Evolutionary conservation across 495 filamentous ascomycete genomes (phyloP).

Genomic region (Astrothelium macrocarpum): DNA sequence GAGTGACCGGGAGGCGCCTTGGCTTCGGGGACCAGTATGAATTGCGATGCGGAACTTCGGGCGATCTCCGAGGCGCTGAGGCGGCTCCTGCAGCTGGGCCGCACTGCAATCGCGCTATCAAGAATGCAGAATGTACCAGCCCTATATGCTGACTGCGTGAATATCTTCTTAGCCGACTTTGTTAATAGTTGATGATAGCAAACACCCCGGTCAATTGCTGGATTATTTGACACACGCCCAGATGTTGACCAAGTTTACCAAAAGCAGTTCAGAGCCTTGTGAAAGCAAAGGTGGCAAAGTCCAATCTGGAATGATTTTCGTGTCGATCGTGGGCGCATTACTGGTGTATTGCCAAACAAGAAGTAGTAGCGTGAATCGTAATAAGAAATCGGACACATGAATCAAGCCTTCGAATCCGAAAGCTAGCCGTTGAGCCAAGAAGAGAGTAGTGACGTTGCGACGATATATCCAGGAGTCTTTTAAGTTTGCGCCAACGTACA

Average conservation of each 20-base stretch:
- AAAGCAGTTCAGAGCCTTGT: not conserved
- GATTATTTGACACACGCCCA: not conserved
- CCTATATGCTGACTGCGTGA: not conserved
- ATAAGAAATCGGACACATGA: slow-evolving; percentile 14
- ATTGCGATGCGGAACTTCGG: too few relatives aligned
- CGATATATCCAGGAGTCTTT: slow-evolving; percentile 19
- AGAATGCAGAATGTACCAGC: too few relatives aligned
- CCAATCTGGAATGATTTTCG: not conserved
- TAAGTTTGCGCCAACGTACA: slow-evolving; percentile 10
- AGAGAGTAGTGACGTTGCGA: slow-evolving; percentile 21
- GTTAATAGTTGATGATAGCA: not conserved
- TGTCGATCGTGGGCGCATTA: not conserved
- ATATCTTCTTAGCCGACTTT: not conserved
- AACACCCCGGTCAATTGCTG: not conserved
- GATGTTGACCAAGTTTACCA: not conserved
- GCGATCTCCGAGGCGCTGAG: too few relatives aligned
- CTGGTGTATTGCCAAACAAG: not conserved
- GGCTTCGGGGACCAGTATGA: too few relatives aligned
- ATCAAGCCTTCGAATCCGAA: slow-evolving; percentile 22
- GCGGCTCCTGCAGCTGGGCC: too few relatives aligned
- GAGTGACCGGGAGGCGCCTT: too few relatives aligned
- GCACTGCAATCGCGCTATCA: too few relatives aligned
- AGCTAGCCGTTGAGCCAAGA: slow-evolving; percentile 24
- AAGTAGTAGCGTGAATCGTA: slow-evolving; percentile 18
- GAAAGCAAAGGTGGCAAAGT: not conserved